A percentile compares a stretch with the other conserved stretches of the same genome.
Conservation (phyloP, 495 filamentous ascomycete species). For the Neurospora pannonica region DNA sequence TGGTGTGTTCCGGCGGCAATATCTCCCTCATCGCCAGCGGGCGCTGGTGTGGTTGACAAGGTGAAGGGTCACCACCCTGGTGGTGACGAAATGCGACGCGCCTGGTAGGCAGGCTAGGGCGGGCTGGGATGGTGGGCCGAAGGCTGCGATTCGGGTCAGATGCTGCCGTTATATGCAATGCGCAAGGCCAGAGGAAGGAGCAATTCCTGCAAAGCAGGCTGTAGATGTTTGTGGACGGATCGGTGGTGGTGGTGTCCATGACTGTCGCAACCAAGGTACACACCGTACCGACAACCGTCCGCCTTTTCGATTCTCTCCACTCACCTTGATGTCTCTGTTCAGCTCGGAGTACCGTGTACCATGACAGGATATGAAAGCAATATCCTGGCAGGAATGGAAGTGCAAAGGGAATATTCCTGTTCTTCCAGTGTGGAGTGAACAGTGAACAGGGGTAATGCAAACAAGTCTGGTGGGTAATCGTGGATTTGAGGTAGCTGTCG, state of each 20-base stretch:
- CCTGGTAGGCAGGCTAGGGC: not conserved
- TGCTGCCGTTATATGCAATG: not conserved
- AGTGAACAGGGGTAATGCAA: not conserved
- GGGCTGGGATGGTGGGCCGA: not conserved
- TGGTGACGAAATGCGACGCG: conserved; percentile 18
- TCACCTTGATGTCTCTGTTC: conserved; percentile 8
- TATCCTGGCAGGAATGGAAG: conserved; percentile 5
- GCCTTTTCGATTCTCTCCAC: conserved; percentile 1
- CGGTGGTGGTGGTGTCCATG: not conserved
- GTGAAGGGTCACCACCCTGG: conserved; percentile 34
- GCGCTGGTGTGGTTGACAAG: conserved; percentile 34
- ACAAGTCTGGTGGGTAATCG: conserved; percentile 3
- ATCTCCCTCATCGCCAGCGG: conserved; percentile 24
- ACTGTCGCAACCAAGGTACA: not conserved
- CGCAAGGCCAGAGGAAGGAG: not conserved
- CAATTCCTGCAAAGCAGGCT: not conserved
- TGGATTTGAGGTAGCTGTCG: conserved; percentile 1
- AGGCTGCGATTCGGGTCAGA: not conserved
- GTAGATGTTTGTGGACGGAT: not conserved
- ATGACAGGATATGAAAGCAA: conserved; percentile 6
- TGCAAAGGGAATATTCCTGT: conserved; percentile 7
- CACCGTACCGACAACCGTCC: not conserved
- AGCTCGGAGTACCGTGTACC: conserved; percentile 5
- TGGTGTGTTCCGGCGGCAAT: conserved; percentile 34
- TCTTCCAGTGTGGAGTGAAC: not conserved